Base-by-base conservation (phyloP, 805 yeast genomes). In the Hanseniaspora pseudoguilliermondii region DNA sequence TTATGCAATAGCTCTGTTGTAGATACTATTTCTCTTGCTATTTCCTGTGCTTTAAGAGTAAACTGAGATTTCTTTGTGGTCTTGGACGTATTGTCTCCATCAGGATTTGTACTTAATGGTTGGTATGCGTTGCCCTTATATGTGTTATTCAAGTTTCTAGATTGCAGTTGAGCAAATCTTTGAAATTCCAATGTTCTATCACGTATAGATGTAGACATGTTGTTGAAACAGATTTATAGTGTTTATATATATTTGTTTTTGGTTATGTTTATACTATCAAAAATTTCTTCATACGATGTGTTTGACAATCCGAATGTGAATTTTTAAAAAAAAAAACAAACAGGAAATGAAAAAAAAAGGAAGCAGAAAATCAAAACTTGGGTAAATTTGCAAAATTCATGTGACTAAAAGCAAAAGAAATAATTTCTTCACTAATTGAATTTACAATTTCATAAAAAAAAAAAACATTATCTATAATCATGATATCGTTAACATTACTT, bases 181-280 rank as follows among this genome's bases (percentile, higher is more conserved):
- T 89, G 91, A 73, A 91, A 91, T 74, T 91, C 97, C 59, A 80
- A 75, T 9, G 97, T 91, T 61, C 98, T 76, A 70, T 91, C 95
- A 66, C 85, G 91, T 50, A 74, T 69, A 16, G 56, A 53, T 23
- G 51, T 32, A 35, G 56, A 38, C 46, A 44, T 39, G 9, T 20
- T 27, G 15, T 42, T 25, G 20, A 6, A 38, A 18, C n/a, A n/a
- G 18, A 11, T n/a, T 32, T 46, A 18, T 46, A 11, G 16, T 29
- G 2, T 46, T 15, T n/a, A 25, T 32, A 29, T 16, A 29, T 40
- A 8, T n/a, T 20, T n/a, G 1, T 18, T 21, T 9, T 10, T 32
- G 35, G 35, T 32, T 32, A 32, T 13, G 35, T 11, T 32, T 32
- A 32, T 32, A 32, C 35, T 32, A 11, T 32, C 11, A 2, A 5